These are phyloP conservation scores for Myxozyma sirexii DNA, from an alignment of 805 yeast species.

Conservation along the genomic window DNA sequence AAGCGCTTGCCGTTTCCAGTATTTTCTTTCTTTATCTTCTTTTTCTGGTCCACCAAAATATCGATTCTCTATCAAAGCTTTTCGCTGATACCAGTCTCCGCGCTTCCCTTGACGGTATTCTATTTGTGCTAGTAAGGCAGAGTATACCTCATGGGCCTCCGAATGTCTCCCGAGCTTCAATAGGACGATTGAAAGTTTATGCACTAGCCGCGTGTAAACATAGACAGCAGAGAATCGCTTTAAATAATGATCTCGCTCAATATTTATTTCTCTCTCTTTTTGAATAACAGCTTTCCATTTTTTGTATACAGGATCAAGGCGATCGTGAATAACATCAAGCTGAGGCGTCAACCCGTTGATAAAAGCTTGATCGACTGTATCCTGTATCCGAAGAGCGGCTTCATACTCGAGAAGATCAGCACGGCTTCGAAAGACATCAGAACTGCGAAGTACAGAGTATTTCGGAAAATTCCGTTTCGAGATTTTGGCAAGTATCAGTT, in stretches of 20 bases:
- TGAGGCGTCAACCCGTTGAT: constrained; percentile 5
- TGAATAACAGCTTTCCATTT: constrained; percentile 14
- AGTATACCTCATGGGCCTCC: constrained; percentile 23
- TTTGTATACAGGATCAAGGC: constrained; percentile 12
- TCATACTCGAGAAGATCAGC: constrained; percentile 29
- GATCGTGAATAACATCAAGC: constrained; percentile 2
- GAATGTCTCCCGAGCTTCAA: constrained; percentile 12
- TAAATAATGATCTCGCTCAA: constrained; percentile 26
- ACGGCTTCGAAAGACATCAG: constrained; percentile 30
- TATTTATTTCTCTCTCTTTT: not conserved
- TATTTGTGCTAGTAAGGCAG: constrained; percentile 22
- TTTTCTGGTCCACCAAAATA: constrained; percentile 15
- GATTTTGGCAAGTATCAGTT: constrained; percentile 23
- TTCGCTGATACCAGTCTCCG: constrained; percentile 35
- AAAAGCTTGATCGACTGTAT: constrained; percentile 16
- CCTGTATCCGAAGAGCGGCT: constrained; percentile 21
- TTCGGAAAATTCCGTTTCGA: constrained; percentile 25
- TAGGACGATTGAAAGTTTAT: constrained; percentile 27
- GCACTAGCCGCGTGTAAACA: constrained; percentile 28
- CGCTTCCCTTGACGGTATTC: constrained; percentile 30
- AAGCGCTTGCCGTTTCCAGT: constrained; percentile 29
- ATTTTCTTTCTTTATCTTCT: constrained; percentile 2
- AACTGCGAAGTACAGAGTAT: constrained; percentile 28
- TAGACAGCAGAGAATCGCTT: constrained; percentile 31
- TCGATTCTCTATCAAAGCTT: constrained; percentile 30